Conservation (phyloP, 108 stramenopile species). For the Nannochloropsis salina region DNA sequence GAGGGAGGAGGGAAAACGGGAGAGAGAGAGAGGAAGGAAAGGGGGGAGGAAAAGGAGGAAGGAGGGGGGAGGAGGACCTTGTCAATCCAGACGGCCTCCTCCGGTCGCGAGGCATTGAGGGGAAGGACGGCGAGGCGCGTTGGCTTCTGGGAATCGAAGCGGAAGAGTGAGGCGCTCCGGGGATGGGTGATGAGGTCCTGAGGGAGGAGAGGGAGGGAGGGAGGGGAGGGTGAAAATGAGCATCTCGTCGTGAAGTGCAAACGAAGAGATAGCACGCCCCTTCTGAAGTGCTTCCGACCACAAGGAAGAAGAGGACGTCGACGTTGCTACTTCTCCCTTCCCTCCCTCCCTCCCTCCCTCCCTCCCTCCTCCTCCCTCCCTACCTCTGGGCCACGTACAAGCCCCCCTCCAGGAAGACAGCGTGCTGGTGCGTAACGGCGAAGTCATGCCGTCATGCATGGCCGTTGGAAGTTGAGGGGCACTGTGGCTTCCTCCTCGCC, state of each 20-base stretch:
- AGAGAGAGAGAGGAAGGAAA: background rate
- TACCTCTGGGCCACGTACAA: background rate
- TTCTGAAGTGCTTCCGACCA: background rate
- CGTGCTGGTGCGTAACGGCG: background rate
- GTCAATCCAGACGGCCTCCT: conserved; percentile 8
- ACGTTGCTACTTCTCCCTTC: background rate
- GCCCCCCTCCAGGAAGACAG: background rate
- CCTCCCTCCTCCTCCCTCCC: background rate
- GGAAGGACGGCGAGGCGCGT: background rate
- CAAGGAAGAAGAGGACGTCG: background rate
- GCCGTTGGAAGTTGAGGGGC: background rate
- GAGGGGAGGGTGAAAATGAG: background rate
- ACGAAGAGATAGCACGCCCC: background rate
- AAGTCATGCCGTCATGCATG: background rate
- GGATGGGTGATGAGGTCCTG: background rate
- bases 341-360: background rate
- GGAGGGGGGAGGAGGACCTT: background rate
- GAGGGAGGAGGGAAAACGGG: background rate
- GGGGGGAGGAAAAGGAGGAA: conserved; percentile 11
- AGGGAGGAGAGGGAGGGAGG: background rate
- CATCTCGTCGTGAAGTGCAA: background rate
- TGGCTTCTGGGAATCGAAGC: background rate
- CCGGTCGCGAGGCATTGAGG: background rate
- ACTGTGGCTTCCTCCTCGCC: background rate
- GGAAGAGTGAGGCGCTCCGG: background rate